Evolutionary conservation across 2,329 filamentous ascomycete species (phyloP), one percentile per base, ranked within the genome.

Genomic region (Colletotrichum sojae): DNA sequence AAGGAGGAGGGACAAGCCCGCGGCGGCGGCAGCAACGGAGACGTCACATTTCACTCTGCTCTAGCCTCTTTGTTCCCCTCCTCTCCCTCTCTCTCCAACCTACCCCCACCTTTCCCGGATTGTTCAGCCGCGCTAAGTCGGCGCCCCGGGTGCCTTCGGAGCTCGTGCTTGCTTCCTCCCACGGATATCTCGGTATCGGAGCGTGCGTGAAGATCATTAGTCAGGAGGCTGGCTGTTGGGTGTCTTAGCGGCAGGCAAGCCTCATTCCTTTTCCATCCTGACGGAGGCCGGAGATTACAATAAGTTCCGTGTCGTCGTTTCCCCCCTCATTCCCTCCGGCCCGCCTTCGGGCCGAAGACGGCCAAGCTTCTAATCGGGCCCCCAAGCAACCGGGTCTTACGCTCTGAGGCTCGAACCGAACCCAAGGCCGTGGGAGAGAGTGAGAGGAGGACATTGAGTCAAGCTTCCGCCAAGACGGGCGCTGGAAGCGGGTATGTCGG

Each of bases 381-480:
- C 63, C 27, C 25, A 46, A n/a, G 49, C 5, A n/a, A n/a, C n/a
- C n/a, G n/a, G n/a, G n/a, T n/a, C n/a, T n/a, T n/a, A n/a, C n/a
- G 10, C 9, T 18, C 5, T 49, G 46, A n/a, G 45, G 18, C 45
- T 6, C 20, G 46, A 22, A 8, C 2, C 20, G 18, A 49, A 49
- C 12, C 16, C 16, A 18, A 15, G 46, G 9, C 22, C 22, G 53
- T 49, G 53, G n/a, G 36, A 31, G 31, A n/a, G n/a, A 13, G n/a
- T 4, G 13, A 15, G 27, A 27, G 20, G 13, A 25, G 36, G 66
- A 64, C 65, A 67, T 67, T 20, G 48, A 65, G 62, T 69, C 66
- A 69, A 69, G 66, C 66, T 59, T 69, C 63, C 65, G 66, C 66
- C 66, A 69, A 69, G 66, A 59, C 66, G 39, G 36, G 31, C 54